Conservation (phyloP, 2,329 filamentous ascomycete species). For the Sclerotinia nivalis region DNA sequence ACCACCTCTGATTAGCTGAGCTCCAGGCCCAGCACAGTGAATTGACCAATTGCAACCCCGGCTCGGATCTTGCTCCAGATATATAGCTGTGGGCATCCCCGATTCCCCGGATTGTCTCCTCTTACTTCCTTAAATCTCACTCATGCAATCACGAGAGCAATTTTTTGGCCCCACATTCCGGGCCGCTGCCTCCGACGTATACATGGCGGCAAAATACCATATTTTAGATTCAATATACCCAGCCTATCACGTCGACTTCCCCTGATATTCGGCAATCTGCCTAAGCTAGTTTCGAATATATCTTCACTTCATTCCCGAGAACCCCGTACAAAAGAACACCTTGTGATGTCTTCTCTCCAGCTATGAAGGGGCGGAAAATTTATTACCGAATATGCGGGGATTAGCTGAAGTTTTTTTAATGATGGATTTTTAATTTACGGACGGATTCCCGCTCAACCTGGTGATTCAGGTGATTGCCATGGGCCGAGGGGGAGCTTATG, state of each 20-base stretch:
- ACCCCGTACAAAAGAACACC: background rate
- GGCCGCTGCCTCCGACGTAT: conserved; percentile 21
- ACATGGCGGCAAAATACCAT: conserved; percentile 1
- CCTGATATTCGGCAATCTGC: conserved; percentile 18
- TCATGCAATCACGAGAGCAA: conserved; percentile 17
- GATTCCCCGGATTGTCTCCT: background rate
- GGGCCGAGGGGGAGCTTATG: background rate
- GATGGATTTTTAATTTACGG: conserved; percentile 1
- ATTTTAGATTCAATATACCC: conserved; percentile 13
- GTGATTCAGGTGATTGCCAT: background rate
- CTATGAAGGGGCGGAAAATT: conserved; percentile 14
- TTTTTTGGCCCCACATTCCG: conserved; percentile 9
- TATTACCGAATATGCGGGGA: conserved; percentile 1
- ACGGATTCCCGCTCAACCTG: background rate
- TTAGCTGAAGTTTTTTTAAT: background rate
- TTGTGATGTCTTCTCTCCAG: background rate
- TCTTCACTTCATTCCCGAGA: background rate
- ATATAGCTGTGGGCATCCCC: background rate
- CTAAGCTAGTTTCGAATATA: conserved; percentile 2
- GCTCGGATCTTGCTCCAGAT: background rate
- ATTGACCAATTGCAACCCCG: too few species aligned
- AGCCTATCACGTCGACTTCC: conserved; percentile 7
- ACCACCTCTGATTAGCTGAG: background rate
- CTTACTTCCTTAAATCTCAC: conserved; percentile 5
- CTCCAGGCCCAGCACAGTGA: background rate